These are phyloP conservation scores for Zygosaccharomyces siamensis DNA, from an alignment of 805 yeast genomes.

Conservation along the genomic window DNA sequence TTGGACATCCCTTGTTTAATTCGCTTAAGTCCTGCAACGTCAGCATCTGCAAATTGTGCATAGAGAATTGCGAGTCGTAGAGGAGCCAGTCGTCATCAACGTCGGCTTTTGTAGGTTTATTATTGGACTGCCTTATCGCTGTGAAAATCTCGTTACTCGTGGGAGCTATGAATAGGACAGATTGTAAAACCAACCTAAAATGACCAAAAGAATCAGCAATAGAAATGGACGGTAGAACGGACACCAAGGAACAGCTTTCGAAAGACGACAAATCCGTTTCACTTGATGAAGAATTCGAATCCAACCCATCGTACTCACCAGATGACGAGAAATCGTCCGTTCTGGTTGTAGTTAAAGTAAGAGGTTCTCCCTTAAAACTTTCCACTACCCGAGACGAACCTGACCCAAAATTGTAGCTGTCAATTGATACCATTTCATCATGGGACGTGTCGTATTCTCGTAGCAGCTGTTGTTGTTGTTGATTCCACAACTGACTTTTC, in stretches of 20 bases:
- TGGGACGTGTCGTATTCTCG: background rate
- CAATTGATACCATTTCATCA: constrained; percentile 23
- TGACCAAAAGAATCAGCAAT: constrained; percentile 30
- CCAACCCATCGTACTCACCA: constrained; percentile 12
- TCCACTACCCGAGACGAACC: constrained; percentile 8
- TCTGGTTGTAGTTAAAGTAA: constrained; percentile 16
- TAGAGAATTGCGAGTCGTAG: constrained; percentile 37
- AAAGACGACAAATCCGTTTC: constrained; percentile 7
- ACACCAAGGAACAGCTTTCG: constrained; percentile 17
- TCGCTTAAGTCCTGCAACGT: constrained; percentile 35
- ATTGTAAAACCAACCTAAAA: constrained; percentile 33
- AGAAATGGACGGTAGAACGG: constrained; percentile 33
- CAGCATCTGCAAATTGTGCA: constrained; percentile 36
- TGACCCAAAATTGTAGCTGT: constrained; percentile 16
- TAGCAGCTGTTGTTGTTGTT: background rate
- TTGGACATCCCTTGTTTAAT: constrained; percentile 25
- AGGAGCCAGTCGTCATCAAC: constrained; percentile 40
- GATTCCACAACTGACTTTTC: background rate
- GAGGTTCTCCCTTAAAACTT: constrained; percentile 16
- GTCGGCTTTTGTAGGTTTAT: constrained; percentile 28
- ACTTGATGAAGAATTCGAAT: constrained; percentile 9
- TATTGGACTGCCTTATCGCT: constrained; percentile 32
- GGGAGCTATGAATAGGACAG: constrained; percentile 28
- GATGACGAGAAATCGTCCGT: constrained; percentile 12
- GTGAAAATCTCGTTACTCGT: constrained; percentile 27